phyloP scores from a whole-genome alignment of 139 green algal genomes.

The Gonium pectorale region DNA sequence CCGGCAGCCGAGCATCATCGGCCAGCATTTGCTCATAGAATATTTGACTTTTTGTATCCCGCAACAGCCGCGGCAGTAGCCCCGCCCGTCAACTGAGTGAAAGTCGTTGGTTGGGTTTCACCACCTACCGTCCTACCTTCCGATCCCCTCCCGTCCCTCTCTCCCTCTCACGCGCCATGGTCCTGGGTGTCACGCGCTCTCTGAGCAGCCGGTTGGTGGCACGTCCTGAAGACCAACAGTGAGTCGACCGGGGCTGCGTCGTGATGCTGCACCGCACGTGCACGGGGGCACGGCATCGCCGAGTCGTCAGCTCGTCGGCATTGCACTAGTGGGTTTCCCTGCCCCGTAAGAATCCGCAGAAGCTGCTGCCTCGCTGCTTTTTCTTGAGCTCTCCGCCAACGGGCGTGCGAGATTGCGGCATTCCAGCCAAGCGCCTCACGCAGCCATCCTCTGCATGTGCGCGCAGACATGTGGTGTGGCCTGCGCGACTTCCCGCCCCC shows the following conservation, averaged over 20 bases:
- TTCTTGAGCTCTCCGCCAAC: not conserved
- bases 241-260: no score
- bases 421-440: not conserved
- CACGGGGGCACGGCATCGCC: not conserved
- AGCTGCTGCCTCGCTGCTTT: not conserved
- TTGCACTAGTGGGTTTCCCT: not conserved
- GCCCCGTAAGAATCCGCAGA: not conserved
- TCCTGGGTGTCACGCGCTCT: not conserved
- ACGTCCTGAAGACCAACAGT: not conserved
- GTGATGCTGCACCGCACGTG: not conserved
- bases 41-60: not conserved
- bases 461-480: not conserved
- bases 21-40: not conserved
- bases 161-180: not conserved
- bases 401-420: not conserved
- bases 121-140: no score
- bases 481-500: conserved; percentile 11
- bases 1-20: not conserved
- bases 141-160: not conserved
- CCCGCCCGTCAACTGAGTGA: no score
- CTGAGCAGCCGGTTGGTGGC: conserved; percentile 5
- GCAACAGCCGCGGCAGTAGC: no score
- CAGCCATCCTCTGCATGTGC: not conserved
- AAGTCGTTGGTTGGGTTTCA: no score
- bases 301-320: not conserved